Conservation (phyloP, 495 filamentous ascomycete species). For the Achaetomiella virescens region DNA sequence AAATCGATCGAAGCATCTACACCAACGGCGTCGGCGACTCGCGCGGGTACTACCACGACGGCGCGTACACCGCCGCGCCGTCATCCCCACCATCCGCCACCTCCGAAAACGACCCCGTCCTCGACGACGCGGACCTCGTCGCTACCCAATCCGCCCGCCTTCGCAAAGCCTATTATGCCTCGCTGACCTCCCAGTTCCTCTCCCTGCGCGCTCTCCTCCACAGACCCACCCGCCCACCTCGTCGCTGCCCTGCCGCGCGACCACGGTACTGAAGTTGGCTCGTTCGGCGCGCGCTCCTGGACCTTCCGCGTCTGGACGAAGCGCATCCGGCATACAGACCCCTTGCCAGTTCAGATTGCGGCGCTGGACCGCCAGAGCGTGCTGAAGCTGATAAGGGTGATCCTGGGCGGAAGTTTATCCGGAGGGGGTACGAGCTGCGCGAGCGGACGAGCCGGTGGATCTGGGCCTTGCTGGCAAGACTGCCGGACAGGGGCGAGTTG, state of each 20-base stretch:
- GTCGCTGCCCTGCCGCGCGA: conserved; percentile 48
- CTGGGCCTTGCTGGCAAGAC: conserved; percentile 54
- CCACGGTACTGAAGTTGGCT: conserved; percentile 52
- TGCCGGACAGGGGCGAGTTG: conserved; percentile 53
- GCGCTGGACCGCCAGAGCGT: conserved; percentile 59
- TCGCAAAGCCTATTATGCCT: conserved; percentile 54
- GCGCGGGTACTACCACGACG: conserved; percentile 60
- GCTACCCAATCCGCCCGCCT: conserved; percentile 47
- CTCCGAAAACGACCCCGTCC: conserved; percentile 7
- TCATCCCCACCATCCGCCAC: conserved; percentile 4
- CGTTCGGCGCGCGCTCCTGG: conserved; percentile 35
- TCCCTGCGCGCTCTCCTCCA: conserved; percentile 54
- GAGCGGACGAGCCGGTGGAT: conserved; percentile 52
- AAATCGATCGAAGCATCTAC: conserved; percentile 38
- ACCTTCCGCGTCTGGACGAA: conserved; percentile 48
- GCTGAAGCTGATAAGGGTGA: conserved; percentile 46
- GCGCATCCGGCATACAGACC: conserved; percentile 48
- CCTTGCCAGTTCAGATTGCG: conserved; percentile 61
- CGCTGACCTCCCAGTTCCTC: conserved; percentile 54
- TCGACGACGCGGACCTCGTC: conserved; percentile 21
- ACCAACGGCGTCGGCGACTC: conserved; percentile 40
- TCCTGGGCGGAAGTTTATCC: conserved; percentile 44
- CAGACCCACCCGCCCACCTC: conserved; percentile 45
- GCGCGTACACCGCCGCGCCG: conserved; percentile 59
- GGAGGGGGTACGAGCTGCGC: conserved; percentile 39